Percentiles rank a stretch among this genome's conserved stretches.
These are phyloP conservation scores for Cadophora luteo-olivacea DNA, from an alignment of 2,329 filamentous ascomycete genomes.

Conservation along the genomic window DNA sequence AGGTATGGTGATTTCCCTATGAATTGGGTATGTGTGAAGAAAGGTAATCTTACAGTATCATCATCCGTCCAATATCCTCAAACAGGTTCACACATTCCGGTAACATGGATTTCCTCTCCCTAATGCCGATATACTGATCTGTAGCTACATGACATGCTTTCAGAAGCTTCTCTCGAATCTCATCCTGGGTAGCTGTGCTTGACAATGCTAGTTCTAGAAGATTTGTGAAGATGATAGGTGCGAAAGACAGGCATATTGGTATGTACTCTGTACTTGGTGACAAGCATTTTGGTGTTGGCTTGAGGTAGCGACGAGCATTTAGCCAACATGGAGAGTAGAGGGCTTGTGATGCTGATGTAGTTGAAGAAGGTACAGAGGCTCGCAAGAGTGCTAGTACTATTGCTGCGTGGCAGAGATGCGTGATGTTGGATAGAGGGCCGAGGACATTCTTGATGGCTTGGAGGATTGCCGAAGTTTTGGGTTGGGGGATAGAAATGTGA, in stretches of 20 bases:
- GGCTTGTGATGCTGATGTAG: neutral
- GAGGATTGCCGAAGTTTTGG: constrained; percentile 26
- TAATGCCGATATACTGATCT: constrained; percentile 26
- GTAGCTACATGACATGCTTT: constrained; percentile 22
- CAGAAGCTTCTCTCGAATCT: constrained; percentile 22
- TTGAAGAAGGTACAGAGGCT: neutral
- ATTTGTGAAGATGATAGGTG: constrained; percentile 31
- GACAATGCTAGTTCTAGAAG: constrained; percentile 1
- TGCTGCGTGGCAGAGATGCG: constrained; percentile 29
- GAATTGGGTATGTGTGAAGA: too few species aligned
- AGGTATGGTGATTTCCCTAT: too few species aligned
- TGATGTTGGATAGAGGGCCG: constrained; percentile 29
- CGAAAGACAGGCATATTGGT: constrained; percentile 34
- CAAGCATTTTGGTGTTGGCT: neutral
- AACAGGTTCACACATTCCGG: constrained; percentile 24
- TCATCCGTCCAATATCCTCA: constrained; percentile 28
- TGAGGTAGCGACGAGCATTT: constrained; percentile 35
- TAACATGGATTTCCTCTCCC: constrained; percentile 25
- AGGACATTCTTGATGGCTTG: constrained; percentile 22
- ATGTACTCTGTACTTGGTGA: constrained; percentile 22
- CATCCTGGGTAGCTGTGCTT: neutral
- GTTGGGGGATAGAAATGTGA: constrained; percentile 23
- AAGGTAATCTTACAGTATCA: constrained; percentile 16
- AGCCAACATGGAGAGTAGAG: constrained; percentile 37
- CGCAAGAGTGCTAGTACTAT: constrained; percentile 31